phyloP scores from a whole-genome alignment of 108 stramenopile species.

The Chaetoceros tenuissimus region DNA sequence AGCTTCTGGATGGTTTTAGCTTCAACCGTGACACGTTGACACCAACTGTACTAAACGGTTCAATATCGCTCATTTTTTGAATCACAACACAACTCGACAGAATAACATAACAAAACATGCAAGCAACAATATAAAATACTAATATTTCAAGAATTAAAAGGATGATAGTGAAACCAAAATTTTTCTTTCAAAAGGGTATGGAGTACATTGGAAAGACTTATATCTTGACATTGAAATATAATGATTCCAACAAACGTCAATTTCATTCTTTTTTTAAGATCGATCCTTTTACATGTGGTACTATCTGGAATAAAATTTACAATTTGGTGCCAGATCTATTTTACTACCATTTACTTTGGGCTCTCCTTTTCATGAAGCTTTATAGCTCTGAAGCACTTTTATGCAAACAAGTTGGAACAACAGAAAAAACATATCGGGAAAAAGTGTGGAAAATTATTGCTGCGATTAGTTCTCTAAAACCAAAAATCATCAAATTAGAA shows the following conservation, averaged over 20 bases:
- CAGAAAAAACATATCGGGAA: not conserved
- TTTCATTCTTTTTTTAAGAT: not conserved
- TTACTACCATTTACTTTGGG: conserved; percentile 2
- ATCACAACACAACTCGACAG: too few species aligned
- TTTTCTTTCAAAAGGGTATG: not conserved
- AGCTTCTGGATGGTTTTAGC: too few species aligned
- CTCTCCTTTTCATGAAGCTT: not conserved
- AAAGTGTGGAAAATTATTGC: not conserved
- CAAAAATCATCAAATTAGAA: conserved; percentile 1
- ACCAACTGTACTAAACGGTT: too few species aligned
- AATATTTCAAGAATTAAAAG: too few species aligned
- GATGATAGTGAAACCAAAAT: too few species aligned
- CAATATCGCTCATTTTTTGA: too few species aligned
- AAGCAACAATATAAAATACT: too few species aligned
- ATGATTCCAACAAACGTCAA: not conserved
- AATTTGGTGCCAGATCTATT: not conserved
- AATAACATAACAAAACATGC: too few species aligned
- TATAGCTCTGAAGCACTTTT: not conserved
- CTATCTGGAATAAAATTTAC: not conserved
- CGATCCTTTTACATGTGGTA: not conserved
- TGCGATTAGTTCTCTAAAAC: not conserved
- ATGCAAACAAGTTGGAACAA: not conserved
- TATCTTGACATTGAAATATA: not conserved
- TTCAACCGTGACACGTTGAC: too few species aligned
- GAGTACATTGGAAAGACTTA: not conserved